Evolutionary conservation across 1,284 basidiomycete genomes (phyloP), one percentile per base, ranked within the genome.

Genomic region (Macrocybe sp.): DNA sequence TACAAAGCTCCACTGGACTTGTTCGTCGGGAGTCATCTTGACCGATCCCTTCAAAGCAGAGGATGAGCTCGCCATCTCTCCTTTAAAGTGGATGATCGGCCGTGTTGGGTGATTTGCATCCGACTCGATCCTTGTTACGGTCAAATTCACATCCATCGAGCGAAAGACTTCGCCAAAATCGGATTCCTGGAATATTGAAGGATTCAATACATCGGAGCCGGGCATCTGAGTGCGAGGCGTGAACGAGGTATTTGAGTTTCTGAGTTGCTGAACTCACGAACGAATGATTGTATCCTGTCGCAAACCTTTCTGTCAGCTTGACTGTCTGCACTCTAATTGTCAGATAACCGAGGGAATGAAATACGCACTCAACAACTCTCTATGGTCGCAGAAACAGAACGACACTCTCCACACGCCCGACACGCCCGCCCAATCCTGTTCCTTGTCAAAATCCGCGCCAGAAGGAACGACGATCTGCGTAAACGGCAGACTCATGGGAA

Each of bases 371-470:
- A 85, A 59, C 38, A 86, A 66, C 38, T 79, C 78, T 6, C 78
- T 64, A 57, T 87, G 84, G 59, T 88, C 84, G 45, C 78, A 74
- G 59, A 84, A 88, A 49, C 76, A 81, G 55, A 85, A 86, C 30
- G 75, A 74, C 7, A 79, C 72, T 4, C 66, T 62, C 85, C 85
- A 88, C 11, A 61, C 35, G 0, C 85, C 85, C 30, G 68, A 66
- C 1, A 86, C 64, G 2, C 79, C 79, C 0, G 78, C 84, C 85
- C 84, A 87, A 60, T 88, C 85, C 16, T 60, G 53, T 50, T 78
- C 75, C 11, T 61, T 53, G 43, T 72, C 64, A 29, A 73, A 49
- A 46, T 74, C 56, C 43, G 73, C 33, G 0, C 59, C 70, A 0
- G 56, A 53, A 0, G 73, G 69, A 2, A 79, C 63, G 39, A 74